Conservation (phyloP, 805 yeast genomes). For the Yarrowia sp. region DNA sequence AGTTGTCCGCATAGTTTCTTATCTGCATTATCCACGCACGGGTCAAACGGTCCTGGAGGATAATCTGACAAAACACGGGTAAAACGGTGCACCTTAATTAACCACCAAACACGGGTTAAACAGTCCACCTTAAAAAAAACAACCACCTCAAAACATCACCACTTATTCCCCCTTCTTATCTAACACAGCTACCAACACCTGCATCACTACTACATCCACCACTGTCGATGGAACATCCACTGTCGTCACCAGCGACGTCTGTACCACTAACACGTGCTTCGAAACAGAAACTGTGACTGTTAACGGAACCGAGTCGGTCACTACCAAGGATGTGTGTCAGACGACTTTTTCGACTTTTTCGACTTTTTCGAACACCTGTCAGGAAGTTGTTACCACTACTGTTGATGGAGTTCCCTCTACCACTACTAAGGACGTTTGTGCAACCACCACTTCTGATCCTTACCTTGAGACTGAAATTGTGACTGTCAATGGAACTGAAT, state of each 20-base stretch:
- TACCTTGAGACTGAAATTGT: background rate
- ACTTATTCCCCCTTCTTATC: background rate
- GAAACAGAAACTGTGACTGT: background rate
- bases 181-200: constrained; percentile 1
- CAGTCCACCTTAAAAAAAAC: too few relatives aligned
- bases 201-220: background rate
- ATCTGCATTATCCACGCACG: too few relatives aligned
- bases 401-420: background rate
- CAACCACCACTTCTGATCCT: background rate
- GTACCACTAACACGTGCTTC: background rate
- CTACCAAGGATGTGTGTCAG: background rate
- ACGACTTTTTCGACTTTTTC: background rate
- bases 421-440: background rate
- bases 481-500: background rate
- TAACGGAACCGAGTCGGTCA: background rate
- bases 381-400: background rate
- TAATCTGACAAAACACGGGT: too few relatives aligned
- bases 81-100: too few relatives aligned
- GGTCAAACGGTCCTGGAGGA: too few relatives aligned
- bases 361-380: background rate
- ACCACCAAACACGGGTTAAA: too few relatives aligned
- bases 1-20: too few relatives aligned
- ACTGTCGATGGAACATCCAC: background rate
- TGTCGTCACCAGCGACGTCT: background rate
- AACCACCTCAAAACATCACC: too few relatives aligned